phyloP scores from a whole-genome alignment of 2,329 filamentous ascomycete species.

The Diaporthe sp. region DNA sequence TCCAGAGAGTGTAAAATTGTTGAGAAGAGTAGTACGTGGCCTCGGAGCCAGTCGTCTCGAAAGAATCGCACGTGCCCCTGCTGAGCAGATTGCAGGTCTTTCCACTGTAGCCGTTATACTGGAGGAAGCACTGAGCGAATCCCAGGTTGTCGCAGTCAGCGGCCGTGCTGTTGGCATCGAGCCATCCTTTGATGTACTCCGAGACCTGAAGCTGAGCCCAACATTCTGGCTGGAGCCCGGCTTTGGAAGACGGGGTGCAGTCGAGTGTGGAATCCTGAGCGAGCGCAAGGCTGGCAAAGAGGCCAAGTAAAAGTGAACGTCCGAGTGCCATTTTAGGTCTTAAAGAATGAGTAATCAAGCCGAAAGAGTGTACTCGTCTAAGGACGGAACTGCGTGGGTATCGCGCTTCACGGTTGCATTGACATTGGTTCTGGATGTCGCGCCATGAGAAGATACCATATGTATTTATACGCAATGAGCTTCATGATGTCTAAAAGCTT shows the following conservation, averaged over 20 bases:
- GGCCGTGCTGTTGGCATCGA: conserved; percentile 45
- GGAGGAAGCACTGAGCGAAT: conserved; percentile 47
- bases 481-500: neutral
- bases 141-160: conserved; percentile 46
- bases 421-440: neutral
- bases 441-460: neutral
- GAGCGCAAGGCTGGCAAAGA: conserved; percentile 4
- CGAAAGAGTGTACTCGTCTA: neutral
- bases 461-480: neutral
- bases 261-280: neutral
- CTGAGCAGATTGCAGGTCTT: conserved; percentile 47
- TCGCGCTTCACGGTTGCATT: neutral
- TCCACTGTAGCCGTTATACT: conserved; percentile 46
- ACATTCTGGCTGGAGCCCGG: conserved; percentile 45
- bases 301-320: neutral
- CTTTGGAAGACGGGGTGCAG: conserved; percentile 11
- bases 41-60: conserved; percentile 38
- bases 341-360: neutral
- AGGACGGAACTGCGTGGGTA: neutral
- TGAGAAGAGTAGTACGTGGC: conserved; percentile 44
- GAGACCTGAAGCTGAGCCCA: conserved; percentile 44
- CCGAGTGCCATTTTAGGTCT: neutral
- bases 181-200: conserved; percentile 46
- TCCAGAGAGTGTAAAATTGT: conserved; percentile 49
- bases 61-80: conserved; percentile 45